These are phyloP conservation scores for Coemansia sp. DNA, from an alignment of 192 early-diverging fungal genomes.

Conservation along the genomic window DNA sequence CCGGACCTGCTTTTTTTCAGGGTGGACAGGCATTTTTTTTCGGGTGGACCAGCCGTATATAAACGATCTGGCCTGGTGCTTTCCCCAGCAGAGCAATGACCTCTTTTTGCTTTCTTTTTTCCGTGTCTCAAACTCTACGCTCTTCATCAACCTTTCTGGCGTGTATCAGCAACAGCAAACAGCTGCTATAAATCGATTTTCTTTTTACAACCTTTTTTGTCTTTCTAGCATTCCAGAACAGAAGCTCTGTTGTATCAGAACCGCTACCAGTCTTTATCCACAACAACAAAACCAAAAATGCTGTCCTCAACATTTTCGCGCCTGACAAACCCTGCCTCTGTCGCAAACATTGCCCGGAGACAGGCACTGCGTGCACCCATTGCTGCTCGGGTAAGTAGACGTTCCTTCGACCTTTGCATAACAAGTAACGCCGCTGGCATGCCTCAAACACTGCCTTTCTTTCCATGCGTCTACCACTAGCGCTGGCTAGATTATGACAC, in stretches of 20 bases:
- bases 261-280: not conserved
- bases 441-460: no score
- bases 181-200: not conserved
- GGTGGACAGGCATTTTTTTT: not conserved
- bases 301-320: conserved; percentile 37
- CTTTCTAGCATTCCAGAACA: not conserved
- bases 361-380: conserved; percentile 25
- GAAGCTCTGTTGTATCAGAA: not conserved
- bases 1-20: not conserved
- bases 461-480: no score
- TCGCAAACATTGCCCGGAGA: conserved; percentile 26
- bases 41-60: conserved; percentile 3
- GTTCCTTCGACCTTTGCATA: conserved; percentile 5
- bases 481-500: not conserved
- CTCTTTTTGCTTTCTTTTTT: not conserved
- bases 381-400: conserved; percentile 36
- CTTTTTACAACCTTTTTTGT: conserved; percentile 8
- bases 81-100: not conserved
- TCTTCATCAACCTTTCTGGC: not conserved
- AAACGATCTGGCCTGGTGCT: not conserved
- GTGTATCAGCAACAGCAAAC: not conserved
- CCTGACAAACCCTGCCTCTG: conserved; percentile 11
- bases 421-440: not conserved
- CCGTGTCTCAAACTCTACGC: conserved; percentile 1
- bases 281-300: conserved; percentile 16